Percentiles rank a stretch among this genome's conserved stretches.
Conservation (phyloP, 139 green algal species). For the Astrephomene gubernaculifera region DNA sequence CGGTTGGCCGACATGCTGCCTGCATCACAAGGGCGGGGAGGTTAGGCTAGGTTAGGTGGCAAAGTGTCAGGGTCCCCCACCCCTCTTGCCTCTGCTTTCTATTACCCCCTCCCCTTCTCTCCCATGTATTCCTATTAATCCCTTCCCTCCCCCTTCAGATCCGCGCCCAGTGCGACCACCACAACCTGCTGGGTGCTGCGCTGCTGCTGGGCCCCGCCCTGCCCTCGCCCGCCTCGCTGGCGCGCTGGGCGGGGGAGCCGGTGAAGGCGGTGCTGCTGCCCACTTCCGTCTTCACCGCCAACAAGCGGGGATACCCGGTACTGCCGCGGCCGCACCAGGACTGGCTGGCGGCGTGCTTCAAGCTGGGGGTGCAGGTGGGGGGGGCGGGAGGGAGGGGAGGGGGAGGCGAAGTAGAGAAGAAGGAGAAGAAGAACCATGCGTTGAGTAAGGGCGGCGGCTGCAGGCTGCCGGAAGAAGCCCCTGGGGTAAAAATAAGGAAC, state of each 20-base stretch:
- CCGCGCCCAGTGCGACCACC: constrained; percentile 77
- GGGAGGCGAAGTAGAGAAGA: neutral
- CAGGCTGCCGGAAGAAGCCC: no score
- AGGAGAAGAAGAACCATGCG: no score
- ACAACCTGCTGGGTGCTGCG: constrained; percentile 76
- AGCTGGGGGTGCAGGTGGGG: constrained; percentile 74
- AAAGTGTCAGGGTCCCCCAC: neutral
- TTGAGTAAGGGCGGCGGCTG: no score
- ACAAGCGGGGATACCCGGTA: constrained; percentile 89
- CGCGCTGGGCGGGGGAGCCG: constrained; percentile 89
- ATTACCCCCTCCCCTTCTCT: neutral
- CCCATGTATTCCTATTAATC: neutral
- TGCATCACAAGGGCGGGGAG: neutral
- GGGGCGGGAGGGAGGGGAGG: neutral
- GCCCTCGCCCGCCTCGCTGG: constrained; percentile 8
- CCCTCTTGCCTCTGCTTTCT: neutral
- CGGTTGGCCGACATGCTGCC: no score
- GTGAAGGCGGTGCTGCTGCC: constrained; percentile 88
- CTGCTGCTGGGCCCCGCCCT: constrained; percentile 64
- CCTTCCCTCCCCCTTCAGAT: constrained; percentile 47
- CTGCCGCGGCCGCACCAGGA: constrained; percentile 87
- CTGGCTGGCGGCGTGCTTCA: constrained; percentile 77
- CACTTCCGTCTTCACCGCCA: constrained; percentile 82
- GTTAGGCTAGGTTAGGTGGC: no score
- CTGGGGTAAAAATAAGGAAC: no score